Evolutionary conservation across 2,329 filamentous ascomycete genomes (phyloP).

Genomic region (Epichloe sibirici): DNA sequence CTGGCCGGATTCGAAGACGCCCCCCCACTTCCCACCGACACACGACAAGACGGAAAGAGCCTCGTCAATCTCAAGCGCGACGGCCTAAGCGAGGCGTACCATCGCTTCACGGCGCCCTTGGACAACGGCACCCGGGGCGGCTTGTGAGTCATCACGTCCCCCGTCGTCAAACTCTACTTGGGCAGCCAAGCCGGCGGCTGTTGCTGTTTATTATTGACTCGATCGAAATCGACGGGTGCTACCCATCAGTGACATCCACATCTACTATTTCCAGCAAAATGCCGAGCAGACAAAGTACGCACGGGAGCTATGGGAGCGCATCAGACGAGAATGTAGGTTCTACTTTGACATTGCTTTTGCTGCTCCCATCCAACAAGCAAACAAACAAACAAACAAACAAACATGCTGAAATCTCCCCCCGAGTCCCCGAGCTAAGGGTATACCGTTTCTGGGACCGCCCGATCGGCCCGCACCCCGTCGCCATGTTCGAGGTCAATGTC

Average conservation of each 20-base stretch:
- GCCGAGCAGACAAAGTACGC: slow-evolving; percentile 54
- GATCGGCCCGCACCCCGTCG: slow-evolving; percentile 68
- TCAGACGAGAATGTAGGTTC: slow-evolving; percentile 60
- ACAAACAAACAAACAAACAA: background rate
- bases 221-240: background rate
- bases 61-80: slow-evolving; percentile 53
- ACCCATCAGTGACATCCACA: slow-evolving; percentile 55
- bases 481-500: slow-evolving; percentile 89
- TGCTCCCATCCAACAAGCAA: too few species aligned
- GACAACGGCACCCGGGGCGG: slow-evolving; percentile 54
- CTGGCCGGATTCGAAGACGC: slow-evolving; percentile 44
- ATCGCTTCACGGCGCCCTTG: slow-evolving; percentile 55
- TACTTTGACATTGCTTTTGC: slow-evolving; percentile 10
- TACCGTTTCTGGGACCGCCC: slow-evolving; percentile 68
- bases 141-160: slow-evolving; percentile 41
- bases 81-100: slow-evolving; percentile 55
- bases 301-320: slow-evolving; percentile 60
- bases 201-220: background rate
- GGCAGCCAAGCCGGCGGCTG: background rate
- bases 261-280: slow-evolving; percentile 65
- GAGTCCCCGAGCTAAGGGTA: slow-evolving; percentile 74
- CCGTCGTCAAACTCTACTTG: too few species aligned
- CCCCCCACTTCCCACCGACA: slow-evolving; percentile 44
- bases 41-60: slow-evolving; percentile 64
- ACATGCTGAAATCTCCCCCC: background rate